Base-by-base conservation (phyloP, 176 grass and related monocot genomes). In the Urochloa ruziziensis region DNA sequence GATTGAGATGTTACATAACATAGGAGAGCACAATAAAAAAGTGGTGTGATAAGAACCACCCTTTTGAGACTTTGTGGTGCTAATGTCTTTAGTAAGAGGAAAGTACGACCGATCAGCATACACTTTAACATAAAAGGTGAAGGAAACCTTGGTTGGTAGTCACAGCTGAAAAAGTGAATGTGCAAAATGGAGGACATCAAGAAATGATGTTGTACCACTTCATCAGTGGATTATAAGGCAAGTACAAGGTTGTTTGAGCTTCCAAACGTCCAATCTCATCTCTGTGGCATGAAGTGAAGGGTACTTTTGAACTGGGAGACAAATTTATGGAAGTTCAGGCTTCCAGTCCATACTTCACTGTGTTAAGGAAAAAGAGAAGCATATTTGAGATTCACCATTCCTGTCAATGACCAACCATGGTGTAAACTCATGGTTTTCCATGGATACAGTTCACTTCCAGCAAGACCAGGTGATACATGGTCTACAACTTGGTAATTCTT, bases 191-290 rank as follows among this genome's bases (percentile, higher is more conserved):
- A 81, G 12, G 73, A 8, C 28, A 5, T 10, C 69, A 37, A 19
- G 33, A 64, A 44, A 65, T 3, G 17, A 46, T 63, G 27, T 44
- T 6, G 19, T 17, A 51, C 16, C 48, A 51, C 47, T 5, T 16
- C 15, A 42, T 44, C 66, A 71, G 80, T 83, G 15, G 73, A 83
- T 83, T 88, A 65, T 73, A 88, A 78, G 86, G 67, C 74, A 83
- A 73, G 86, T 7, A 62, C 4, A 73, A 30, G 74, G 25, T 37
- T 71, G 80, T 65, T 54, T 73, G 28, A 74, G 30, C 72, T 73
- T 62, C 23, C 29, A 46, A 19, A 57, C 58, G 16, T 74, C 59
- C 58, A 49, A 39, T 74, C 3, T 68, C 48, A 25, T 87, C 27
- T 73, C 53, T 24, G 67, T 88, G 67, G 28, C 27, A 58, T 74